Base-by-base conservation (phyloP, 1,284 basidiomycete genomes). In the Tilletia caries region DNA sequence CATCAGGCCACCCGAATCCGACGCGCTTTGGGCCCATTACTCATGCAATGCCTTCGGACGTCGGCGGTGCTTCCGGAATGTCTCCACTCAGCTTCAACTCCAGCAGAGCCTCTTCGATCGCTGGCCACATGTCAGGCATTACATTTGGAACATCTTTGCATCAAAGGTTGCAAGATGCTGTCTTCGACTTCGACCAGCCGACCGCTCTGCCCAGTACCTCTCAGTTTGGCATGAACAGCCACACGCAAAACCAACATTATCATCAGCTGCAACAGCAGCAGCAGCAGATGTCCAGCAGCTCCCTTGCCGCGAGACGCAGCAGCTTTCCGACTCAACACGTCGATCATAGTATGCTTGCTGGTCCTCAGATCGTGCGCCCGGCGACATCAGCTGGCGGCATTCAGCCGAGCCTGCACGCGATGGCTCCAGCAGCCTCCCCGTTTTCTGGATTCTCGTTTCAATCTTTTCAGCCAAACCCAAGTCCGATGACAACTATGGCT, bases 311-410 rank as follows among this genome's bases (percentile, higher is more conserved):
- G 1, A 29, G 58, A 33, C 29, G 58, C 3, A 62, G 58, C 5
- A 62, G 58, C n/a, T 62, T 62, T 29, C 58, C 58, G 3, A 37
- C 58, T 8, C 58, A 62, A 29, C 58, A 34, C 13, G 10, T 37
- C 29, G 58, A 37, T 62, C 58, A 62, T 18, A 29, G 32, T 5
- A 20, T 62, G 20, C 58, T 62, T 8, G 32, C 32, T 8, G 58
- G 58, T 20, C 20, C 58, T 33, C 58, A 62, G 32, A 62, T 62
- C 58, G 58, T 62, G 58, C 58, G 58, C 10, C 58, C 58, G 29
- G 32, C 58, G 58, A 62, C 58, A 6, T 62, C 58, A 8, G 58
- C 58, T 6, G 58, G 58, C 27, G 58, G 58, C 13, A 20, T 62
- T 1, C 58, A 62, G 23, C 58, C 58, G 6, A 23, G 58, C 32